Conservation (phyloP, 139 green algal genomes). For the Chlamydomonas sp. region DNA sequence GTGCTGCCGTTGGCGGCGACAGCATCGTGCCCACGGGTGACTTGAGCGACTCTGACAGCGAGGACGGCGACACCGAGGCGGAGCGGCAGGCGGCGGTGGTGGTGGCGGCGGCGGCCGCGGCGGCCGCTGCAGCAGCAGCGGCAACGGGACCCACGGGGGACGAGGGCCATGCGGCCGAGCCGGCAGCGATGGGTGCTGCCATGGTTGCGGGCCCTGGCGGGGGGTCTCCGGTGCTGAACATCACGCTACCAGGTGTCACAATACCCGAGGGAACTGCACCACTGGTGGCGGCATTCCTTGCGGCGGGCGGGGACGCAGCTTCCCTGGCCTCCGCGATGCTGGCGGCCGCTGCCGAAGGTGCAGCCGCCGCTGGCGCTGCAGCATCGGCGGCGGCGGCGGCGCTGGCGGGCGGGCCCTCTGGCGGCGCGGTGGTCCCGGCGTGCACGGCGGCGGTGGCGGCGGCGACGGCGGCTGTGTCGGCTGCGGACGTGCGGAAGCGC, state of each 20-base stretch:
- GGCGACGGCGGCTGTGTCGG: not conserved
- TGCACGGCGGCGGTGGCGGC: not conserved
- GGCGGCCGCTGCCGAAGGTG: not conserved
- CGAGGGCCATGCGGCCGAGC: not conserved
- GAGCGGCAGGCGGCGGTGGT: not conserved
- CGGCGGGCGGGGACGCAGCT: not conserved
- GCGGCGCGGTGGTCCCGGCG: too few species aligned
- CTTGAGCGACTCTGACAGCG: conserved; percentile 11
- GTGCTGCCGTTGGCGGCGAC: too few species aligned
- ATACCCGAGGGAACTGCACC: too few species aligned
- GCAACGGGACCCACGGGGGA: too few species aligned
- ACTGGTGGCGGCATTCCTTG: not conserved
- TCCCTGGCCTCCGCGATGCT: too few species aligned
- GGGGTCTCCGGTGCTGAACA: too few species aligned
- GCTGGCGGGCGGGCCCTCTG: not conserved
- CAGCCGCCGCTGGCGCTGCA: not conserved
- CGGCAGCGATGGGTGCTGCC: not conserved
- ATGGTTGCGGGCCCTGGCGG: too few species aligned
- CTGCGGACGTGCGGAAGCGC: not conserved
- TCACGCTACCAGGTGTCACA: too few species aligned
- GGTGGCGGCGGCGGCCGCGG: not conserved
- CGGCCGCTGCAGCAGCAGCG: not conserved
- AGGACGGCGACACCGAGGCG: not conserved
- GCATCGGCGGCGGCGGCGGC: conserved; percentile 7
- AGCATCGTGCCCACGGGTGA: conserved; percentile 16